phyloP scores from a whole-genome alignment of 257 asterid species.

The Solanum chilense region DNA sequence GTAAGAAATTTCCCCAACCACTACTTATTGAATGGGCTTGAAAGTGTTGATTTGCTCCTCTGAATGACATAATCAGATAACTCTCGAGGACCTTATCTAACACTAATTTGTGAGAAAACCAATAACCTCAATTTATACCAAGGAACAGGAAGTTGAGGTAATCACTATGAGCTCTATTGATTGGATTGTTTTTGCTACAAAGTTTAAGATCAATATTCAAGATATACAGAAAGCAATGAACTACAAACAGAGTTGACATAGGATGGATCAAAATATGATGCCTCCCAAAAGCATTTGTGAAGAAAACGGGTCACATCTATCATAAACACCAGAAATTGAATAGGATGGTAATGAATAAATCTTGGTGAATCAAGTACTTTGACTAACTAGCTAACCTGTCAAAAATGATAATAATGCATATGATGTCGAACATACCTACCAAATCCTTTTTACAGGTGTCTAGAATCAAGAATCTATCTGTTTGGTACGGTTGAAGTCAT shows the following conservation, averaged over 20 bases:
- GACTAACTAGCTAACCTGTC: not conserved
- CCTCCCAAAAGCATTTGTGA: not conserved
- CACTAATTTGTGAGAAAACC: not conserved
- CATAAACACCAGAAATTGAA: not conserved
- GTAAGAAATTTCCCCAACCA: not conserved
- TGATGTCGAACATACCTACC: not conserved
- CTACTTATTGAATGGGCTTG: not conserved
- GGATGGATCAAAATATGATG: not conserved
- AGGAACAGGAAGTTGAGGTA: not conserved
- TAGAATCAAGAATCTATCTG: not conserved
- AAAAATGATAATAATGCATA: not conserved
- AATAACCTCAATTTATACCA: not conserved
- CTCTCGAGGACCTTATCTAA: not conserved
- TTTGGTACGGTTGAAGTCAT: not conserved
- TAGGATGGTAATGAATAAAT: not conserved
- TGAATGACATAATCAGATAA: not conserved
- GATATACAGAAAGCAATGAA: not conserved
- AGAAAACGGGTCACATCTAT: not conserved
- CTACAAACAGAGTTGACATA: not conserved
- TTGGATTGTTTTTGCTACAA: not conserved
- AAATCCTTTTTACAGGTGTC: not conserved
- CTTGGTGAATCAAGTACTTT: not conserved
- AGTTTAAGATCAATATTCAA: not conserved
- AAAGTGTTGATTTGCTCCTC: not conserved
- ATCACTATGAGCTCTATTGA: not conserved